These are phyloP conservation scores for Fusarium sp. DNA, from an alignment of 2,329 filamentous ascomycete species.

Conservation along the genomic window DNA sequence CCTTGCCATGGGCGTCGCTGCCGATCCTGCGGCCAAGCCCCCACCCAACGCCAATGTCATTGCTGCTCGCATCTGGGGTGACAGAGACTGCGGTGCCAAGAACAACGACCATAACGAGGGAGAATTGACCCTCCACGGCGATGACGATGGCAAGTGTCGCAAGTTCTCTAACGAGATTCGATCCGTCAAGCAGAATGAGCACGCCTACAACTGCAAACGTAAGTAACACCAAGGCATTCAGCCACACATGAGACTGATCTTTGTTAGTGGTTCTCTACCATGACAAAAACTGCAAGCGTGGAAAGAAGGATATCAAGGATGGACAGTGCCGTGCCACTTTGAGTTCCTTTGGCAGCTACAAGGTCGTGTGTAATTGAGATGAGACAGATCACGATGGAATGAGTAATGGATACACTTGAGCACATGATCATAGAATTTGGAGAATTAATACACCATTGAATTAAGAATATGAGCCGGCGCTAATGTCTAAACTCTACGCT, in stretches of 20 bases:
- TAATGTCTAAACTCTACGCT: slow-evolving; percentile 14
- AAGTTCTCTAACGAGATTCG: slow-evolving; percentile 9
- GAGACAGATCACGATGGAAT: neutral
- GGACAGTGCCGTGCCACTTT: slow-evolving; percentile 7
- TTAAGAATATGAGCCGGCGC: slow-evolving; percentile 15
- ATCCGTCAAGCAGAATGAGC: slow-evolving; percentile 17
- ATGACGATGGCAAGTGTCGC: slow-evolving; percentile 5
- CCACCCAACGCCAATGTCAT: slow-evolving; percentile 18
- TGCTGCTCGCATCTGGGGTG: slow-evolving; percentile 21
- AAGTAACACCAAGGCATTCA: fast-evolving
- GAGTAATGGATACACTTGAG: neutral
- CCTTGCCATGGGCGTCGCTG: slow-evolving; percentile 10
- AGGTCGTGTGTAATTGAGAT: slow-evolving; percentile 2
- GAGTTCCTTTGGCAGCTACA: slow-evolving; percentile 15
- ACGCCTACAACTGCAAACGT: slow-evolving; percentile 17
- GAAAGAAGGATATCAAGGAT: slow-evolving; percentile 21
- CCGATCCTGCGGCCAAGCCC: neutral
- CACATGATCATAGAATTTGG: neutral
- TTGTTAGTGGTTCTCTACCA: slow-evolving; percentile 1
- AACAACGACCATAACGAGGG: slow-evolving; percentile 15
- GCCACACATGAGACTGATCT: neutral
- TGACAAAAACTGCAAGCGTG: slow-evolving; percentile 14
- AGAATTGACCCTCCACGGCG: slow-evolving; percentile 9
- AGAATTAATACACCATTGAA: slow-evolving; percentile 7
- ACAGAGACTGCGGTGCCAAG: slow-evolving; percentile 5